Evolutionary conservation across 208 protist species (phyloP), one percentile per base, ranked within the genome.

Genomic region (Leishmania gerbilli): DNA sequence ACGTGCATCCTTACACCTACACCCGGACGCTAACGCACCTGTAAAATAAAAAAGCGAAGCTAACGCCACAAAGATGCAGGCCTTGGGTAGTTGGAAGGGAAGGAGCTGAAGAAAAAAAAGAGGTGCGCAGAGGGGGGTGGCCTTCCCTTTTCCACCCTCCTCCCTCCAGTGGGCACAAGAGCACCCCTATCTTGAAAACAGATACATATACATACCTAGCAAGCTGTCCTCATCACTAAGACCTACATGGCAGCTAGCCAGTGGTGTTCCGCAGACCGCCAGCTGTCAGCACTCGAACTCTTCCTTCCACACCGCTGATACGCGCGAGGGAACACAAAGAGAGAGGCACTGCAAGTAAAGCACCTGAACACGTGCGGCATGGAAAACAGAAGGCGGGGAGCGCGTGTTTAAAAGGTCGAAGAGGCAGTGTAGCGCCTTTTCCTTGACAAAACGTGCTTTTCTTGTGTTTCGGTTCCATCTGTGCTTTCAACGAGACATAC

Each of bases 121-220:
- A 37, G 31, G 53, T 19, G 27, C 13, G 4, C n/a, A 21, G 49
- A 62, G 27, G 72, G 71, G 11, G 67, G 17, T 21, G 21, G 40
- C 21, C 13, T 71, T 8, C 67, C 40, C 17, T n/a, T n/a, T 11
- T 31, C 45, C 45, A 34, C 27, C 13, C 45, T 34, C 69, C 6
- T 11, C 27, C 72, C 24, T 45, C 72, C 72, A 62, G n/a, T 45
- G 8, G n/a, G 45, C n/a, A 58, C 71, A 9, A 76, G 31, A 56
- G 4, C 19, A 62, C 51, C 7, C 31, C 3, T 40, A 45, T 11
- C 69, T n/a, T 68, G 17, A 69, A 62, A 34, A 45, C 13, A 76
- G 72, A 64, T 76, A 72, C 72, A 76, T 71, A 31, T 53, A 71
- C 58, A 51, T 40, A 42, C 34, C 60, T 79, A 79, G 21, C 27